Conservation (phyloP, 2,329 filamentous ascomycete species). For the Aspergillus latus region DNA sequence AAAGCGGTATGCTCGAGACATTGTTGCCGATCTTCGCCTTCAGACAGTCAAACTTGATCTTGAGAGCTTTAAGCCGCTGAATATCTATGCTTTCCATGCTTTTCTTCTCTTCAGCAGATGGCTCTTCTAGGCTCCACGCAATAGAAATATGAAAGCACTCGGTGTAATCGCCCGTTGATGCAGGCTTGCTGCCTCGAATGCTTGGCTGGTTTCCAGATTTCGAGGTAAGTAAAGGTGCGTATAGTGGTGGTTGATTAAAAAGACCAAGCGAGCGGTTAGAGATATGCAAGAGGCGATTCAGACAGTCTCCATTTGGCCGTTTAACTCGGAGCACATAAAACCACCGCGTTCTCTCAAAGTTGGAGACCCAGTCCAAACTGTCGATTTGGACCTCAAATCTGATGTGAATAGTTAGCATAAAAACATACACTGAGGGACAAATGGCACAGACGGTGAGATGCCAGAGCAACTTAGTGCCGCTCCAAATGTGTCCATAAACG, state of each 20-base stretch:
- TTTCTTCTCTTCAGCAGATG: slow-evolving; percentile 46
- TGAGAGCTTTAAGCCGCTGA: slow-evolving; percentile 41
- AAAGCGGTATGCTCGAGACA: slow-evolving; percentile 46
- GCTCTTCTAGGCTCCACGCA: slow-evolving; percentile 71
- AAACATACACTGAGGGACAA: background rate
- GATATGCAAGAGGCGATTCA: slow-evolving; percentile 62
- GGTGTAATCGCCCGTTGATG: slow-evolving; percentile 43
- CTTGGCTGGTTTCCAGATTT: background rate
- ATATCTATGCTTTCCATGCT: slow-evolving; percentile 27
- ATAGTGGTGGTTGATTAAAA: slow-evolving; percentile 70
- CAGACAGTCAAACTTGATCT: slow-evolving; percentile 59
- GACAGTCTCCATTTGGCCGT: slow-evolving; percentile 50
- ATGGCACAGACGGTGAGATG: slow-evolving; percentile 46
- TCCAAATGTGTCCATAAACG: slow-evolving; percentile 62
- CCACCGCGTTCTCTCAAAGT: slow-evolving; percentile 68
- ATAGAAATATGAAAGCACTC: slow-evolving; percentile 82
- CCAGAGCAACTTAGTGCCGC: slow-evolving; percentile 44
- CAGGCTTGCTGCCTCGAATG: background rate
- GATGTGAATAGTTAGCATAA: slow-evolving; percentile 25
- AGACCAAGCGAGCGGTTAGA: slow-evolving; percentile 64
- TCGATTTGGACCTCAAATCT: slow-evolving; percentile 52
- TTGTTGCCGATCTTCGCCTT: slow-evolving; percentile 76
- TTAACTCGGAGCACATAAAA: slow-evolving; percentile 76
- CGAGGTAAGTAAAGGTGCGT: slow-evolving; percentile 40
- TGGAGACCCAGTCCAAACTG: slow-evolving; percentile 63